Base-by-base conservation (phyloP, 2,329 filamentous ascomycete species). In the Pochonia chlamydosporia region DNA sequence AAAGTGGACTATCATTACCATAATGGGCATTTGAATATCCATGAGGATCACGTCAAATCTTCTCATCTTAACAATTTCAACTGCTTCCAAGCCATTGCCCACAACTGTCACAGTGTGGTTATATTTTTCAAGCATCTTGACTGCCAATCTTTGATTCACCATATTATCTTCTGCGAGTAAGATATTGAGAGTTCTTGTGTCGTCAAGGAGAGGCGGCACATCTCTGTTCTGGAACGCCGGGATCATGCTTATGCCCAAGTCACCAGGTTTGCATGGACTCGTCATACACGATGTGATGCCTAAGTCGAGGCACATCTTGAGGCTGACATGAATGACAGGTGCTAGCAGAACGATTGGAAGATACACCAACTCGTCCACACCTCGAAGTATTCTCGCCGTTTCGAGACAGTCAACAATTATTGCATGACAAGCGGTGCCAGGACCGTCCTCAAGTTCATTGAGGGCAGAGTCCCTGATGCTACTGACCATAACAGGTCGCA, bases 201-300 rank as follows among this genome's bases (percentile, higher is more conserved):
- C 92, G 62, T 97, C 92, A 3, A 90, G 89, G 43, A 95, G 82
- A 11, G 89, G 88, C 2, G 92, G 92, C 11, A 90, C 92, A 5
- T 92, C 91, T 45, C 92, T 80, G 58, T 95, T 95, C 69, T 97
- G 92, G 23, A 99, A 75, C 3, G 92, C 92, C 6, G 92, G 92
- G 16, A 97, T 87, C 79, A 99, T 91, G 55, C 91, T 91, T 60
- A 97, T 97, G 51, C 89, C 91, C 49, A 99, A 74, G 65, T 99
- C 92, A 53, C 96, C 95, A 4, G 91, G 82, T 59, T 92, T 79
- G 69, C 93, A 97, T 7, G 92, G 92, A 14, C 90, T 96, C 2
- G 93, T 97, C 90, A 97, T 96, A 67, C 96, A 97, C 43, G 91
- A 96, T n/a, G 91, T 95, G 56, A 99, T 96, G 53, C 92, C 92